Evolutionary conservation across 768 basidiomycete genomes (phyloP).

Genomic region (Lactarius quietus): DNA sequence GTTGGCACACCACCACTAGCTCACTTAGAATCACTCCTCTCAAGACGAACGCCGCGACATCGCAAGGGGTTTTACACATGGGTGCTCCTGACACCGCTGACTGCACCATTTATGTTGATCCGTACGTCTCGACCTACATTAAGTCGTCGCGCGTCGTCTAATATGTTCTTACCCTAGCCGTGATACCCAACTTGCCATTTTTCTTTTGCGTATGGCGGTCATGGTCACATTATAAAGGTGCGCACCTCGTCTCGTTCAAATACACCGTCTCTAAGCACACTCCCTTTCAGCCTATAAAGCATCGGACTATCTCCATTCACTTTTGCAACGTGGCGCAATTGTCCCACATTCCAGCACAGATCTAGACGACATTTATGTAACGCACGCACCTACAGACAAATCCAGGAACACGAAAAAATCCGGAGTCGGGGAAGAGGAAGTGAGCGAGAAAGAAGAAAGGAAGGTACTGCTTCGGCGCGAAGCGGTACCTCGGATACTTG

Average conservation of each 20-base stretch:
- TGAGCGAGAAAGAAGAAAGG: constrained; percentile 14
- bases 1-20: constrained; percentile 34
- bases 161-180: constrained; percentile 40
- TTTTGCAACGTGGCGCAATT: constrained; percentile 54
- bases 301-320: constrained; percentile 60
- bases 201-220: constrained; percentile 84
- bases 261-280: constrained; percentile 1
- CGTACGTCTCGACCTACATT: constrained; percentile 45
- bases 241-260: background rate
- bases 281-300: constrained; percentile 56
- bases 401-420: constrained; percentile 13
- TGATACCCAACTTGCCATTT: constrained; percentile 81
- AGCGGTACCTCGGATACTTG: constrained; percentile 50
- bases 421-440: background rate
- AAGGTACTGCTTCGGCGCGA: constrained; percentile 48
- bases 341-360: constrained; percentile 50
- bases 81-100: constrained; percentile 65
- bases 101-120: constrained; percentile 71
- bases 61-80: constrained; percentile 62
- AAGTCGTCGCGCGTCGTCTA: background rate
- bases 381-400: constrained; percentile 29
- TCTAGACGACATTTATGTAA: constrained; percentile 56
- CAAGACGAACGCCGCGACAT: constrained; percentile 58
- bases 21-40: constrained; percentile 51
- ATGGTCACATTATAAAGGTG: constrained; percentile 82